Evolutionary conservation across 805 yeast genomes (phyloP), one percentile per base, ranked within the genome.

Genomic region (Schizosaccharomyces octosporus): DNA sequence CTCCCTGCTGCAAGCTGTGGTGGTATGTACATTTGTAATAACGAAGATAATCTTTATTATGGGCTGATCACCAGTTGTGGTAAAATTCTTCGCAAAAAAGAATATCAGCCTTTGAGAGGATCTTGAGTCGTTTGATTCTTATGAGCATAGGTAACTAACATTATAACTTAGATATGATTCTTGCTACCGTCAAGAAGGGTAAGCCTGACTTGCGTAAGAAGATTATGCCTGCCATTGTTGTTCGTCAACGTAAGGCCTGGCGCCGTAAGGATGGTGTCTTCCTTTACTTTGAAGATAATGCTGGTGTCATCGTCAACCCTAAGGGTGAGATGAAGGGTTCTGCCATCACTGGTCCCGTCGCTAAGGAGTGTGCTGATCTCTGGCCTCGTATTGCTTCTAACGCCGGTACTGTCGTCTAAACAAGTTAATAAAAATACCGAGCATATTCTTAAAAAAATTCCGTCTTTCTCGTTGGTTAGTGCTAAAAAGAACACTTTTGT

Each of bases 251-350:
- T 69, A 90, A 89, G 83, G 88, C 99, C 70, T 93, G 99, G 99
- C 90, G 99, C 90, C 87, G 99, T 85, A 90, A 84, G 84, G 99
- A 93, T 75, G 99, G 99, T 85, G 85, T 88, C 72, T 93, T 77
- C 89, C 87, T 93, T 78, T 93, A 93, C 87, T 93, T 93, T 73
- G 99, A 93, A 84, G 99, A 93, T 81, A 93, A 93, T 75, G 99
- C 99, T 69, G 98, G 98, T 84, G 99, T 94, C 78, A 93, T 93
- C 75, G 98, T 93, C 77, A 93, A 93, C 82, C 98, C 99, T 76
- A 93, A 93, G 93, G 99, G 99, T 83, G 99, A 93, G 81, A 93
- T 94, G 98, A 93, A 93, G 84, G 99, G 99, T 80, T 94, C 98
- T 71, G 99, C 98, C 74, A 93, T 93, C 78, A 94, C 99, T 75